phyloP scores from a whole-genome alignment of 495 filamentous ascomycete genomes.

The Aspergillus indologenus region DNA sequence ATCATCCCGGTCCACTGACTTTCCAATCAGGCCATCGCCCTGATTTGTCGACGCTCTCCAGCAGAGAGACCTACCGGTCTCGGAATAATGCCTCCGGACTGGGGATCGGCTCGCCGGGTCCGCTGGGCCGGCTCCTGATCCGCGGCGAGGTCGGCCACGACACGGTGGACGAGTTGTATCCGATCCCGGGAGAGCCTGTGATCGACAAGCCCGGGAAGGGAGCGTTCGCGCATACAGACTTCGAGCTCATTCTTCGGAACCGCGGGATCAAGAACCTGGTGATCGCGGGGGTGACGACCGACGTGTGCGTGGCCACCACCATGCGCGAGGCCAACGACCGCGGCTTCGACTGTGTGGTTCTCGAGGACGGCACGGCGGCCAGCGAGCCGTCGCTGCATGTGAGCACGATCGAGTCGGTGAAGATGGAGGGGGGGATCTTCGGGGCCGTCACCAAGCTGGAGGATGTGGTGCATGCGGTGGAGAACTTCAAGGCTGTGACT shows the following conservation, averaged over 20 bases:
- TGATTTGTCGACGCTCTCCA: slow-evolving; percentile 56
- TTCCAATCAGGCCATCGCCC: slow-evolving; percentile 53
- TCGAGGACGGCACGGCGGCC: slow-evolving; percentile 54
- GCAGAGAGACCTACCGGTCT: slow-evolving; percentile 54
- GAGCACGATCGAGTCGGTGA: slow-evolving; percentile 50
- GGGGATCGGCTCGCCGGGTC: slow-evolving; percentile 59
- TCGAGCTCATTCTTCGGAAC: slow-evolving; percentile 57
- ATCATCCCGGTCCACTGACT: slow-evolving; percentile 17
- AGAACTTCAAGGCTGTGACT: slow-evolving; percentile 42
- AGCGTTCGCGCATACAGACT: slow-evolving; percentile 65
- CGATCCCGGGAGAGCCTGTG: slow-evolving; percentile 54
- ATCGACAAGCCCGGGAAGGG: slow-evolving; percentile 67
- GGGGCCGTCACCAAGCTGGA: slow-evolving; percentile 46
- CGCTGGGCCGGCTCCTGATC: slow-evolving; percentile 61
- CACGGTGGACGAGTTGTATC: slow-evolving; percentile 57
- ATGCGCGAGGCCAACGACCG: slow-evolving; percentile 71
- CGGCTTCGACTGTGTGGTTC: slow-evolving; percentile 65
- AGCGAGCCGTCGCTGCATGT: slow-evolving; percentile 46
- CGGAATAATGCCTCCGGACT: slow-evolving; percentile 52
- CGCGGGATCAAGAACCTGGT: slow-evolving; percentile 66
- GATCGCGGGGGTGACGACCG: slow-evolving; percentile 64
- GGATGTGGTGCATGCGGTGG: slow-evolving; percentile 50
- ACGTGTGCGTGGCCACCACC: slow-evolving; percentile 67
- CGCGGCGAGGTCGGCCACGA: slow-evolving; percentile 64
- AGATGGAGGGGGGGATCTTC: slow-evolving; percentile 60